phyloP scores from a whole-genome alignment of 169 alveolate species.

The Plasmodium inui region DNA sequence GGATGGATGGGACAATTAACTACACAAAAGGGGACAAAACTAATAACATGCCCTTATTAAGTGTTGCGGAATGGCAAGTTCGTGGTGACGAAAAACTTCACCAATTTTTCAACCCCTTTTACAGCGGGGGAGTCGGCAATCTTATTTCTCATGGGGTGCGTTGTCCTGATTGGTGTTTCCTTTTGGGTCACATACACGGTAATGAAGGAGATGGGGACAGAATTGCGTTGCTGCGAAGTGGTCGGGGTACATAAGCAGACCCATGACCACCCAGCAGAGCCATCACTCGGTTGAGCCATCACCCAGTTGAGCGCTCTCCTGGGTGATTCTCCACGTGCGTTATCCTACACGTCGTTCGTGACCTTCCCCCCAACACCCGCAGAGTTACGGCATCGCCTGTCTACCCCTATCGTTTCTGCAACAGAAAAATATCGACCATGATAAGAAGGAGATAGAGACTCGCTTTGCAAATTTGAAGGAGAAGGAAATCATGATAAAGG shows the following conservation, averaged over 20 bases:
- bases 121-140: slow-evolving; percentile 71
- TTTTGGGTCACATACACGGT: slow-evolving; percentile 74
- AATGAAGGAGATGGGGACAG: neutral
- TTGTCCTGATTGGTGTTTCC: slow-evolving; percentile 49
- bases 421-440: slow-evolving; percentile 37
- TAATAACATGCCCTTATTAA: neutral
- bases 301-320: neutral
- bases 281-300: neutral
- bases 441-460: slow-evolving; percentile 38
- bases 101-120: neutral
- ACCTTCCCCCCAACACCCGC: neutral
- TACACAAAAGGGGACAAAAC: neutral
- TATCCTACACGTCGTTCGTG: neutral
- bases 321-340: neutral
- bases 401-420: slow-evolving; percentile 48
- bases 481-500: slow-evolving; percentile 60
- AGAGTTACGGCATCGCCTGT: slow-evolving; percentile 73
- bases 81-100: neutral
- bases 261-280: neutral
- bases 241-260: neutral
- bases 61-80: neutral
- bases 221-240: neutral
- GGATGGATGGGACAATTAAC: neutral
- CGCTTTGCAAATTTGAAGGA: slow-evolving; percentile 59
- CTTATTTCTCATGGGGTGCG: slow-evolving; percentile 65